Evolutionary conservation across 1,284 basidiomycete species (phyloP), one percentile per base, ranked within the genome.

Genomic region (Ustilago xerochloae): DNA sequence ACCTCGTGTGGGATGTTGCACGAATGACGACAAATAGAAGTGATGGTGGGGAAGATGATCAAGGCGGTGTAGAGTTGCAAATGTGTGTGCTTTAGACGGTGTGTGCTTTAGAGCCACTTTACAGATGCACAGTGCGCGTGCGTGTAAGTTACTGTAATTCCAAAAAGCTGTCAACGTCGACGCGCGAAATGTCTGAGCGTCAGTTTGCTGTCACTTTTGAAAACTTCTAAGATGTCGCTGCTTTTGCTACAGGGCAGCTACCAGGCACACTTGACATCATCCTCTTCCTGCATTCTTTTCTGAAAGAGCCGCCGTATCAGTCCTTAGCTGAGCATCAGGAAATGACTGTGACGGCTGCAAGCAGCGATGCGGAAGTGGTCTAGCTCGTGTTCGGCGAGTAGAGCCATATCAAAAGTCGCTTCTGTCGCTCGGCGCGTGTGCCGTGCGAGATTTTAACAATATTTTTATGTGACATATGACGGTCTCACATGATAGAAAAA

Each of bases 381-480:
- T 33, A 33, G 32, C 35, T 16, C 13, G 15, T 7, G 35, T 36
- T 36, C 35, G 18, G 35, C 6, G 35, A 30, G 30, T 33, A 32
- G 47, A 33, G 47, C 47, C 47, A 49, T 49, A 20, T 49, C 47
- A 49, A 3, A 33, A 49, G 6, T 18, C n/a, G n/a, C n/a, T n/a
- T n/a, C n/a, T n/a, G n/a, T n/a, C n/a, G n/a, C n/a, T n/a, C 32
- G 6, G 6, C 35, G 18, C 13, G 7, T n/a, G 35, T n/a, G 35
- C 29, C 47, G 47, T 49, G 47, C 47, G 47, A 49, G 45, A 46
- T 18, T 1, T 8, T 7, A n/a, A n/a, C 18, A 22, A 41, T 5
- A 3, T 18, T 8, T 41, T n/a, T 41, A 20, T 20, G 38, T n/a
- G n/a, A n/a, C n/a, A n/a, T n/a, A n/a, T n/a, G n/a, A n/a, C n/a